Evolutionary conservation across 352 stramenopile genomes (phyloP).

Genomic region (Phytopythium montanum): DNA sequence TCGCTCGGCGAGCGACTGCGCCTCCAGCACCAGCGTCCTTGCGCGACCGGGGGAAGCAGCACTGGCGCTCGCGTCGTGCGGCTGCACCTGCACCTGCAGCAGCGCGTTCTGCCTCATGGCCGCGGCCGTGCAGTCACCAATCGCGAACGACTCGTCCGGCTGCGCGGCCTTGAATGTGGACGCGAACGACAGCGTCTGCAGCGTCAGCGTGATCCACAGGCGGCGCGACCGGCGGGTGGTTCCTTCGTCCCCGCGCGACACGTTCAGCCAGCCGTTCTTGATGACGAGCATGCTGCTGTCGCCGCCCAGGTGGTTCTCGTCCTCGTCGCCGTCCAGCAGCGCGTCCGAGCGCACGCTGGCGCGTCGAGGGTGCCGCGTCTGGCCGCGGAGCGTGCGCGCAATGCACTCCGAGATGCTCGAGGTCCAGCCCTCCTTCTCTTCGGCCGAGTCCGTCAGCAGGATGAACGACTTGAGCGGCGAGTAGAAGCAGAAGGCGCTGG

Average conservation of each 20-base stretch:
- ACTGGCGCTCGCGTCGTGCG: slow-evolving; percentile 14
- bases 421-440: slow-evolving; percentile 64
- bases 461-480: slow-evolving; percentile 87
- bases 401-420: slow-evolving; percentile 62
- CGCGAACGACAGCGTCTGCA: slow-evolving; percentile 67
- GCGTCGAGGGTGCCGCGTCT: slow-evolving; percentile 35
- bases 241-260: slow-evolving; percentile 35
- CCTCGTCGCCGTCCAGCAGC: slow-evolving; percentile 53
- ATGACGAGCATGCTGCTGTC: slow-evolving; percentile 58
- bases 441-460: slow-evolving; percentile 58
- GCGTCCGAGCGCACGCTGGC: slow-evolving; percentile 60
- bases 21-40: slow-evolving; percentile 58
- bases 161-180: slow-evolving; percentile 61
- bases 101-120: slow-evolving; percentile 46
- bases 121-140: slow-evolving; percentile 51
- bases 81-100: slow-evolving; percentile 53
- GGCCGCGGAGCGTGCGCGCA: slow-evolving; percentile 46
- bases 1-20: slow-evolving; percentile 52
- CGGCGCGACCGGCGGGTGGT: slow-evolving; percentile 30
- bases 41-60: background rate
- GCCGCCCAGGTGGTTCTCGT: slow-evolving; percentile 31
- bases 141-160: slow-evolving; percentile 61
- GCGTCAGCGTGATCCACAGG: slow-evolving; percentile 76
- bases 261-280: slow-evolving; percentile 86
- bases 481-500: slow-evolving; percentile 82